Percentiles rank a stretch among this genome's conserved stretches.
These are phyloP conservation scores for Solanum bukasovii DNA, from an alignment of 257 asterid species.

Conservation along the genomic window DNA sequence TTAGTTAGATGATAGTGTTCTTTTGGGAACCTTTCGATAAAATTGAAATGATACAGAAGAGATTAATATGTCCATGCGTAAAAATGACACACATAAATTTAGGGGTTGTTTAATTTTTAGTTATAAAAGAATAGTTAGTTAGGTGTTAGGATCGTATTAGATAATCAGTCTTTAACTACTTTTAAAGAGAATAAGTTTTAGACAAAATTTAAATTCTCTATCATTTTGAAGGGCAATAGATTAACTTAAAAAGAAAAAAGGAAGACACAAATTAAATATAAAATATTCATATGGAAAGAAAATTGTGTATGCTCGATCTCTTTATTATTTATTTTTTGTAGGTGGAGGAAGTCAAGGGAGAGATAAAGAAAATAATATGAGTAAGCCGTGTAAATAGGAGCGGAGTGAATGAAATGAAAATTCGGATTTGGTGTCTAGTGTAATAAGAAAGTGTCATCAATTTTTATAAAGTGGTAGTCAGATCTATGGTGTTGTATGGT, in stretches of 20 bases:
- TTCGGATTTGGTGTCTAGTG: accelerated
- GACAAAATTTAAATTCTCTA: background rate
- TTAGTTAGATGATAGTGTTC: background rate
- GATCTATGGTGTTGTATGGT: background rate
- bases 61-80: background rate
- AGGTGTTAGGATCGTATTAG: no score
- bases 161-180: no score
- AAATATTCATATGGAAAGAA: background rate
- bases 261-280: no score
- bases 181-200: no score
- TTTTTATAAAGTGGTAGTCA: background rate
- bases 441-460: background rate
- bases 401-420: background rate
- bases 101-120: background rate
- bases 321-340: no score
- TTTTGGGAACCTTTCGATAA: no score
- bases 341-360: background rate
- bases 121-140: background rate
- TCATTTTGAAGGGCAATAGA: background rate
- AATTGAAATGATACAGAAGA: no score
- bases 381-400: background rate
- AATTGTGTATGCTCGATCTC: background rate
- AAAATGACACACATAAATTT: no score
- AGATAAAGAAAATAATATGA: background rate
- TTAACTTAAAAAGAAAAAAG: background rate